Evolutionary conservation across 345 rosid genomes (phyloP).

Genomic region (Hypericum androsaemum): DNA sequence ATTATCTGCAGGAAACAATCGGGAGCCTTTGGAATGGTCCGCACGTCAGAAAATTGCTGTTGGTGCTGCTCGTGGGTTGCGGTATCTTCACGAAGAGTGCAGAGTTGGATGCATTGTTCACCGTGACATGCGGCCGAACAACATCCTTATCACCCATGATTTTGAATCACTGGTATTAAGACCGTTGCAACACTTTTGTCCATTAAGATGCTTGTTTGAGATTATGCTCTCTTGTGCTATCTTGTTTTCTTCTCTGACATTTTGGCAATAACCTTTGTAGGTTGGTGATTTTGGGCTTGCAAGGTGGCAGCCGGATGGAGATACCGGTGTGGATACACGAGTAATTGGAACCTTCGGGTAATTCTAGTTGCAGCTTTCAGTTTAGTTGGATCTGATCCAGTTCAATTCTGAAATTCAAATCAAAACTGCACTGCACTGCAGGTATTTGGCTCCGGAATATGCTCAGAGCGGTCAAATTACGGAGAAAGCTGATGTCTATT

Average conservation of each 20-base stretch:
- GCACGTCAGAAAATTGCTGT: slow-evolving; percentile 93
- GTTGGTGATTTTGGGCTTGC: slow-evolving; percentile 99
- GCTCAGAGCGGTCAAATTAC: slow-evolving; percentile 98
- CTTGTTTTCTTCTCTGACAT: background rate
- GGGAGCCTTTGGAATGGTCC: slow-evolving; percentile 68
- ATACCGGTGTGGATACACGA: slow-evolving; percentile 84
- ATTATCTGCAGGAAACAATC: slow-evolving; percentile 48
- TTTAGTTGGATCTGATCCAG: slow-evolving; percentile 2
- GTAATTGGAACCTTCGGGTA: slow-evolving; percentile 99
- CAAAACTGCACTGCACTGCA: slow-evolving; percentile 21
- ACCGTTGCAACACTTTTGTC: no score
- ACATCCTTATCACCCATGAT: slow-evolving; percentile 96
- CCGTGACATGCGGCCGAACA: slow-evolving; percentile 99
- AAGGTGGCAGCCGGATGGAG: slow-evolving; percentile 99
- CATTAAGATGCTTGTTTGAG: no score
- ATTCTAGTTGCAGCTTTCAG: slow-evolving; percentile 13
- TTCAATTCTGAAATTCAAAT: background rate
- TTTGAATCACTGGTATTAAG: slow-evolving; percentile 81
- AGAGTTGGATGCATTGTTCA: slow-evolving; percentile 99
- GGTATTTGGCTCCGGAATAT: slow-evolving; percentile 98
- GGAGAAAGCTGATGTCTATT: slow-evolving; percentile 95
- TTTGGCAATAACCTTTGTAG: slow-evolving; percentile 26
- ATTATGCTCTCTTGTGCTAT: no score
- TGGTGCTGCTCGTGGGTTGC: slow-evolving; percentile 96
- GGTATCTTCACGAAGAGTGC: slow-evolving; percentile 99